Base-by-base conservation (phyloP, 2,329 filamentous ascomycete genomes). In the Fusarium tupiense region DNA sequence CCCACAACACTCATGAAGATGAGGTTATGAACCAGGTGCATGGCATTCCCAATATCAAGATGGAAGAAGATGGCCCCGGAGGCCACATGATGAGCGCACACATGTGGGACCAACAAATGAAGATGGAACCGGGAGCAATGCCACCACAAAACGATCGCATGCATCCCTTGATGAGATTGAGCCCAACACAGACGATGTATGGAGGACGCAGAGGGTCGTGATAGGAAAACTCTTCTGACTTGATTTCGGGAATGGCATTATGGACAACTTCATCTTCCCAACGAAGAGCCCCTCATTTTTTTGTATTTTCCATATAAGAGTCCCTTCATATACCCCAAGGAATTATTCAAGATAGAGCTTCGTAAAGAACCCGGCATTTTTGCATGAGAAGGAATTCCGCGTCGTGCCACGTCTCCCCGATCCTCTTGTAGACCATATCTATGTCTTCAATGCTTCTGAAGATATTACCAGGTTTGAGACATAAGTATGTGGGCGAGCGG, bases 11-110 rank as follows among this genome's bases (percentile, higher is more conserved):
- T 20, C 74, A 80, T 22, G 80, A 82, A 41, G 81, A 83, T 53
- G 81, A 82, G 4, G 76, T 83, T n/a, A 81, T 83, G 56, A 78
- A 80, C 59, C 81, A 83, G 59, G 81, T 82, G 22, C 76, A 78
- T 53, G 61, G 61, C 37, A 65, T 74, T 24, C 70, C 65, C 24
- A 71, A 77, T 61, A 60, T 76, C 52, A 78, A 78, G 54, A 76
- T 77, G 70, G 77, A 81, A 37, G 76, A 80, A 14, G 76, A 76
- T 37, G 60, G 72, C 10, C 65, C 76, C 29, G 63, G 53, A 37
- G 64, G 62, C n/a, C 75, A 74, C 24, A 76, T 81, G 67, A 78
- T 82, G 73, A 79, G 79, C 33, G 66, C 77, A 44, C 72, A 77
- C 19, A 61, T 80, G 59, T 82, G 81, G 81, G 78, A 75, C 49